A percentile compares a stretch with the other conserved stretches of the same genome.
These are phyloP conservation scores for Phytophthora pinifolia DNA, from an alignment of 352 stramenopile genomes.

Conservation along the genomic window DNA sequence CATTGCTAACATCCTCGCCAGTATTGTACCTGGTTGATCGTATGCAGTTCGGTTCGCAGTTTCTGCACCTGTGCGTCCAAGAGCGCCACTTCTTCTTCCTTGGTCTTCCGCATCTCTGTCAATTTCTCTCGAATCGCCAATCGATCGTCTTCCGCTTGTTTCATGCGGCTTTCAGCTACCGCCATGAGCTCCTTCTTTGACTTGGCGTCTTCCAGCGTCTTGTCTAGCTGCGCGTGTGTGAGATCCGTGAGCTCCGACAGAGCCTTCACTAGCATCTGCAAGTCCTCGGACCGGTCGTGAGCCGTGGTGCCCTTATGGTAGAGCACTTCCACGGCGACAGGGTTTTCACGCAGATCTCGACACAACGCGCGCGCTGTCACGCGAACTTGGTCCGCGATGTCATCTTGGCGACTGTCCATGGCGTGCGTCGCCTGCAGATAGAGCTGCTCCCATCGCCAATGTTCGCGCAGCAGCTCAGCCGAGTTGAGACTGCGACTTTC, in stretches of 20 bases:
- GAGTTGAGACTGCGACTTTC: slow-evolving; percentile 64
- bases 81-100: slow-evolving; percentile 80
- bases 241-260: slow-evolving; percentile 84
- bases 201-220: slow-evolving; percentile 85
- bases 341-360: slow-evolving; percentile 70
- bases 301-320: slow-evolving; percentile 60
- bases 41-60: slow-evolving; percentile 71
- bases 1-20: not conserved
- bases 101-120: slow-evolving; percentile 71
- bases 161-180: slow-evolving; percentile 72
- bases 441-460: slow-evolving; percentile 83
- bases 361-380: slow-evolving; percentile 64
- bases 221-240: slow-evolving; percentile 73
- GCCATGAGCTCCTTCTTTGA: slow-evolving; percentile 83
- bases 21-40: slow-evolving; percentile 59
- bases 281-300: slow-evolving; percentile 60
- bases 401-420: slow-evolving; percentile 56
- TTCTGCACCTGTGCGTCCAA: slow-evolving; percentile 84
- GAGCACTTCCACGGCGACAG: slow-evolving; percentile 72
- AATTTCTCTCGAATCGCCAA: slow-evolving; percentile 77
- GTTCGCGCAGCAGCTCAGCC: slow-evolving; percentile 61
- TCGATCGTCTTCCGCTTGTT: slow-evolving; percentile 83
- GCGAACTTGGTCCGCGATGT: slow-evolving; percentile 82
- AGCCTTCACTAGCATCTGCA: slow-evolving; percentile 73
- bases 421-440: slow-evolving; percentile 59